Evolutionary conservation across 306 rosid genomes (phyloP).

Genomic region (Psophocarpus tetragonolobus): DNA sequence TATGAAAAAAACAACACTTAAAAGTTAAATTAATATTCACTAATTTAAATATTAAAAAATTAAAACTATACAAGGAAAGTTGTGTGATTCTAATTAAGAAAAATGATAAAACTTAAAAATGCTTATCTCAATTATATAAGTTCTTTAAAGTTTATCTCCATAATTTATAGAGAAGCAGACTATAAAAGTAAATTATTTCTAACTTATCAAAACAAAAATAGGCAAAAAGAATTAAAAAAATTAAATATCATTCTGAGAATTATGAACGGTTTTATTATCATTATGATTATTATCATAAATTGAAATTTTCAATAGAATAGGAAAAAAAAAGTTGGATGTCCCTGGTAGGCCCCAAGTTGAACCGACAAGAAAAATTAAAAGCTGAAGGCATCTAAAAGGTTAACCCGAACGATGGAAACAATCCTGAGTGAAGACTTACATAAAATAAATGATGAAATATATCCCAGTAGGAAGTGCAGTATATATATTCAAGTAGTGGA

Average conservation of each 20-base stretch:
- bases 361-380: not conserved
- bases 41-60: too few species aligned
- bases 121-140: not conserved
- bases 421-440: not conserved
- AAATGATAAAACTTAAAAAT: too few species aligned
- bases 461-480: not conserved
- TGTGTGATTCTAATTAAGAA: not conserved
- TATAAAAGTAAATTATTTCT: not conserved
- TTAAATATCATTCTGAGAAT: not conserved
- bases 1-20: not conserved
- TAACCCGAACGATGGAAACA: not conserved
- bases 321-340: not conserved
- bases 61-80: not conserved
- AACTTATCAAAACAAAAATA: not conserved
- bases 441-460: not conserved
- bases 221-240: not conserved
- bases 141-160: not conserved
- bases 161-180: not conserved
- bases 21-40: not conserved
- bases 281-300: not conserved
- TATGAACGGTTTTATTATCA: not conserved
- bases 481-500: too few species aligned
- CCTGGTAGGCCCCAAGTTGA: not conserved
- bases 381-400: not conserved
- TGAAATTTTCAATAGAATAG: not conserved